These are phyloP conservation scores for Parasarocladium wereldwijsianum DNA, from an alignment of 2,329 filamentous ascomycete species.

Conservation along the genomic window DNA sequence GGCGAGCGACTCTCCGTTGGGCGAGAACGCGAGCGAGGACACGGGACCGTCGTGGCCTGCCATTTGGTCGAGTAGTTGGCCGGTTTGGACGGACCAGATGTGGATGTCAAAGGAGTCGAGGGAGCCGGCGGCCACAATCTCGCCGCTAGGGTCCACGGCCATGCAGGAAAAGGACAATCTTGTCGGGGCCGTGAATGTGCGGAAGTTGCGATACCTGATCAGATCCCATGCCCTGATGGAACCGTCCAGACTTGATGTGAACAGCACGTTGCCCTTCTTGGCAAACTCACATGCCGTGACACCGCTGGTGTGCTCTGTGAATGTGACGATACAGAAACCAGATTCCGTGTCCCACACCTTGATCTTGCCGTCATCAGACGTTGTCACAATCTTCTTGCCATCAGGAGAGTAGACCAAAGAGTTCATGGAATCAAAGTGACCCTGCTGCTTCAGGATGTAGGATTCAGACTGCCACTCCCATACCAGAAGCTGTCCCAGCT, in stretches of 20 bases:
- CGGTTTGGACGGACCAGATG: conserved; percentile 97
- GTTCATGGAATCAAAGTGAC: conserved; percentile 94
- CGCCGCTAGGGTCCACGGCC: conserved; percentile 92
- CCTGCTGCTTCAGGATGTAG: conserved; percentile 96
- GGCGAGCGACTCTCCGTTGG: conserved; percentile 68
- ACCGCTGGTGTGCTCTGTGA: conserved; percentile 89
- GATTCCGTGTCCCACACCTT: conserved; percentile 97
- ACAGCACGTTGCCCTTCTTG: conserved; percentile 87
- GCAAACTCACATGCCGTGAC: conserved; percentile 92
- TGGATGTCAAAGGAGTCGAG: conserved; percentile 95
- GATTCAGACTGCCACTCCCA: conserved; percentile 99
- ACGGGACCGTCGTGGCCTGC: conserved; percentile 91
- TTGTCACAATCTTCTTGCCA: conserved; percentile 82
- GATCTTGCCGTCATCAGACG: conserved; percentile 92
- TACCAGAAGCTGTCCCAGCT: conserved; percentile 86
- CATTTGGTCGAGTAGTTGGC: conserved; percentile 80
- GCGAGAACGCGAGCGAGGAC: conserved; percentile 74
- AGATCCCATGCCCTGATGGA: conserved; percentile 94
- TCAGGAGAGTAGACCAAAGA: conserved; percentile 85
- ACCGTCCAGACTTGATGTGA: conserved; percentile 88
- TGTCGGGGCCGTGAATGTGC: conserved; percentile 89
- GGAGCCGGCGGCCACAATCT: conserved; percentile 89
- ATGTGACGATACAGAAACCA: conserved; percentile 95
- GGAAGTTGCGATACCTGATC: conserved; percentile 89
- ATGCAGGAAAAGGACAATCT: conserved; percentile 85